Base-by-base conservation (phyloP, 2,329 filamentous ascomycete species). In the Eurotiales sp. region DNA sequence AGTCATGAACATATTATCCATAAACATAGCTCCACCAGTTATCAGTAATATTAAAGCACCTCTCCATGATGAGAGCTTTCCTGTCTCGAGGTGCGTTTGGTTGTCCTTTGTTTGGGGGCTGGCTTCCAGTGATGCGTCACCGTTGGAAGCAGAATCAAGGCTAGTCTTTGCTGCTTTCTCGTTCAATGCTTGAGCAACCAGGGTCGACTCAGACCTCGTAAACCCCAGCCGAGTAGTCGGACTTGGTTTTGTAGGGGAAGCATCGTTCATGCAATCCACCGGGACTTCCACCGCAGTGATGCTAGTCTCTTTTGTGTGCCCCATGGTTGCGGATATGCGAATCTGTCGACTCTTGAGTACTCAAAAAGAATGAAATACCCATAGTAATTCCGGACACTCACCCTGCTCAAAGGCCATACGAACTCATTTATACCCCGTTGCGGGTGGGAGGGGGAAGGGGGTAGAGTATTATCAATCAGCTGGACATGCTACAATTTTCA, bases 1-100 rank as follows among this genome's bases (percentile, higher is more conserved):
- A 1, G 69, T 72, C 69, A 74, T 74, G 55, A 73, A 74, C 14
- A 74, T 68, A 53, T 74, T 74, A 46, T 74, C 71, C 41, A 74
- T 65, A 32, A 73, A 64, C 43, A 74, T 72, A 6, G 71, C 70
- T 40, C 71, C 71, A 23, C 69, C 72, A 3, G 72, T 74, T 17
- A 69, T 66, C 17, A 72, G 50, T 27, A 74, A 56, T 22, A 74
- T 66, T 53, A 71, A 53, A 6, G 60, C 59, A 1, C 72, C 72
- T 37, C 67, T 63, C 66, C 70, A 70, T 10, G 69, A 73, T 3
- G 50, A 59, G 11, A 72, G 58, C 1, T 60, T 64, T 15, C 68
- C 69, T 23, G 69, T 61, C 34, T 69, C 64, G 19, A 64, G 63
- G 3, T n/a, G 30, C 12, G 8, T n/a, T 14, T 34, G 30, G 14